Evolutionary conservation across 78 protist species (phyloP), one percentile per base, ranked within the genome.

Genomic region (Chrysochromulina tobinii): DNA sequence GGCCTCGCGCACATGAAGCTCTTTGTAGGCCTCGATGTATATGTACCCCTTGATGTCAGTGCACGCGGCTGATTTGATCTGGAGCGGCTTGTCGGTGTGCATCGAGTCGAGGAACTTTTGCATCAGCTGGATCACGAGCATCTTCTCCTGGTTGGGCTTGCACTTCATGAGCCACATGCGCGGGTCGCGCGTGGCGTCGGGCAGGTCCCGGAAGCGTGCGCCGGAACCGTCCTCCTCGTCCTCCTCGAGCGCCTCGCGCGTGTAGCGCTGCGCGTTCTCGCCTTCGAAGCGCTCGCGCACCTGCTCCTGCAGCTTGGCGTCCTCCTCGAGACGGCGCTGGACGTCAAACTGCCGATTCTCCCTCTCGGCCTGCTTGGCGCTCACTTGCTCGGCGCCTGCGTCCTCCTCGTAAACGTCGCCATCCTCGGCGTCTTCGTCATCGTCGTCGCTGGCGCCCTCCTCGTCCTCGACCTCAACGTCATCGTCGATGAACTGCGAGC

Each of bases 121-220:
- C 95, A 92, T 86, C 58, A 94, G 90, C 17, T 4, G 18, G 8
- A 94, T n/a, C n/a, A 68, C 18, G 25, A 83, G n/a, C 85, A 85
- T 61, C 18, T n/a, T 25, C 93, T 94, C 95, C 0, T 53, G 75
- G 17, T 94, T 94, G 9, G 88, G 92, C 81, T 93, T 93, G 77
- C 95, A 94, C n/a, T 87, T 85, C n/a, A 94, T 89, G 90, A 92
- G 79, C 89, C 89, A 94, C 61, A 94, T 69, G 48, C 27, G 85
- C 15, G 95, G 95, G 73, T 93, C 94, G 23, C n/a, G 1, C 66
- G 11, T 17, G 67, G 50, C 79, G 51, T 69, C 53, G 61, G 67
- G 87, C 25, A 81, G 87, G 20, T 55, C 66, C 61, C 21, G 27
- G 67, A 23, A 7, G 54, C 87, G 66, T 17, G 21, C 27, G 21